Evolutionary conservation across 1,139 yeast genomes (phyloP), one percentile per base, ranked within the genome.

Genomic region (Meyerozyma carpophila): DNA sequence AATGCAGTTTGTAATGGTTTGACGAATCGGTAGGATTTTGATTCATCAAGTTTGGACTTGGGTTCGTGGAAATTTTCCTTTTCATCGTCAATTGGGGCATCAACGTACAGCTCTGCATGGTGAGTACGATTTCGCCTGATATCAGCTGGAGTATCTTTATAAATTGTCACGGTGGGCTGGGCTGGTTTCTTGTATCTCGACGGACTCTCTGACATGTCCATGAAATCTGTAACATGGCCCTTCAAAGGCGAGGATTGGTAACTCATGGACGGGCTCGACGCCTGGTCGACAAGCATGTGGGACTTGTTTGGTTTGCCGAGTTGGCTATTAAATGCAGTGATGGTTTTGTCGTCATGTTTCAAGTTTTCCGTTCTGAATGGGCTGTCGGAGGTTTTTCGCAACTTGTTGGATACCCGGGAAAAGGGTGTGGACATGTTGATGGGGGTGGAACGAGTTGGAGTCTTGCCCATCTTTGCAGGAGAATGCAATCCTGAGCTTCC

Each of bases 1-100:
- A 89, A 89, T 11, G 94, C 96, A 0, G 93, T 83, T 59, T 87
- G 95, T 40, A 87, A 70, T 4, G 96, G 96, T 57, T 84, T 85
- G 28, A 85, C 95, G 45, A 81, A 79, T 50, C 81, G 79, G 62
- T 82, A 88, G 1, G 83, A 75, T 20, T 76, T 54, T 36, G 58
- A 60, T 18, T 47, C 72, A n/a, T 81, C 75, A 14, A 80, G 64
- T 46, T 65, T 55, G 49, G 66, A 10, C 57, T 34, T 59, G 59
- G 27, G 43, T 44, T 32, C 51, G 11, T 44, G 41, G 18, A 48
- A 51, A 50, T 71, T 70, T 47, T 66, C 75, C 45, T 70, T 67
- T 45, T 68, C 68, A 31, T 62, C 70, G 6, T 38, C 41, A 28
- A 11, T 14, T 21, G 16, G 36, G 11, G 20, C 11, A 10, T 20